A percentile compares a stretch with the other conserved stretches of the same genome.
These are phyloP conservation scores for Kalanchoe fedtschenkoi DNA, from an alignment of 164 flowering plant species.

Conservation along the genomic window DNA sequence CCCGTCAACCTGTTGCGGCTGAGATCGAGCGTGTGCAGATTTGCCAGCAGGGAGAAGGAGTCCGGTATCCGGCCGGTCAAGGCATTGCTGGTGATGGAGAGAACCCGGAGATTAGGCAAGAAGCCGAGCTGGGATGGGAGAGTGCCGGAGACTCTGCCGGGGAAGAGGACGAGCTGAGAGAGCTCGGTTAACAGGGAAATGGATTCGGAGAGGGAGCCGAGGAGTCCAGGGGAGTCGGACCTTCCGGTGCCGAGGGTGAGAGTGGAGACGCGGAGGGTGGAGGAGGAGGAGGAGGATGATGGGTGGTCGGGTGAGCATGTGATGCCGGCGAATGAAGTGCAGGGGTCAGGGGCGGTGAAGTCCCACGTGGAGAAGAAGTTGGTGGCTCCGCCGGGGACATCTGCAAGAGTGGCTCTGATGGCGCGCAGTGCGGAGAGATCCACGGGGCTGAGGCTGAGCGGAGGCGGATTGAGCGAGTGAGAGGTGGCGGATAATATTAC, in stretches of 20 bases:
- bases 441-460: slow-evolving; percentile 11
- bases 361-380: slow-evolving; percentile 61
- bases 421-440: slow-evolving; percentile 31
- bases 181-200: slow-evolving; percentile 35
- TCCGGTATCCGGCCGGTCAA: slow-evolving; percentile 47
- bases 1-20: slow-evolving; percentile 53
- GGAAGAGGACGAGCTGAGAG: slow-evolving; percentile 45
- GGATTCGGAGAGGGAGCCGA: slow-evolving; percentile 45
- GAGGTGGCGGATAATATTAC: not conserved
- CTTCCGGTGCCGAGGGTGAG: slow-evolving; percentile 56
- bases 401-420: slow-evolving; percentile 29
- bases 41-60: slow-evolving; percentile 21
- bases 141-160: slow-evolving; percentile 59
- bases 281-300: not conserved
- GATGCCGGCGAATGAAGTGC: slow-evolving; percentile 47
- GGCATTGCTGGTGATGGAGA: slow-evolving; percentile 51
- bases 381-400: slow-evolving; percentile 23
- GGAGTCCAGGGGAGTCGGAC: slow-evolving; percentile 45
- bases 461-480: slow-evolving; percentile 7
- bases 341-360: slow-evolving; percentile 42
- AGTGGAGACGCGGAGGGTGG: slow-evolving; percentile 25
- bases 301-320: slow-evolving; percentile 24
- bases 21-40: slow-evolving; percentile 64
- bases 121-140: slow-evolving; percentile 41
- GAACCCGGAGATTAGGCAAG: slow-evolving; percentile 42